phyloP scores from a whole-genome alignment of 2,329 filamentous ascomycete species.

The Neonectria neomacrospora region DNA sequence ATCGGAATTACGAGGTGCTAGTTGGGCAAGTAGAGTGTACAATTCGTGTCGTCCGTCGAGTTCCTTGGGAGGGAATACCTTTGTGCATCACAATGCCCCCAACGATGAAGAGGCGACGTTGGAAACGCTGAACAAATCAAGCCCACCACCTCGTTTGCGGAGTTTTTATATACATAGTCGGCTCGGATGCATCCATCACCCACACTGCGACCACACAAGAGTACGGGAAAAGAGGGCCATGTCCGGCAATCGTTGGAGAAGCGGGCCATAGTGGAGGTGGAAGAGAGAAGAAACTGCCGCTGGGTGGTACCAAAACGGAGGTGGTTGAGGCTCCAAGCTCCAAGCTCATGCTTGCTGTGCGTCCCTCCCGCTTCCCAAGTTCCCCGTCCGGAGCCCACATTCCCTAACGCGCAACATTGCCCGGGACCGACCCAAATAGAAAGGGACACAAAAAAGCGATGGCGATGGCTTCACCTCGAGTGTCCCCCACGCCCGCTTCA shows the following conservation, averaged over 20 bases:
- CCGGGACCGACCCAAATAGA: background rate
- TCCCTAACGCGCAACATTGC: constrained; percentile 26
- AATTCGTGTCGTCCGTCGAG: constrained; percentile 3
- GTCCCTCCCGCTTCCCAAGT: constrained; percentile 40
- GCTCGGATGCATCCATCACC: constrained; percentile 19
- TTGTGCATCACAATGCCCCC: constrained; percentile 1
- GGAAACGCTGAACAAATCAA: constrained; percentile 3
- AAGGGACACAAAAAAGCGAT: constrained; percentile 24
- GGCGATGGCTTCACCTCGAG: constrained; percentile 40
- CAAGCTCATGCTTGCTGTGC: too few species aligned
- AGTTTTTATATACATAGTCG: constrained; percentile 19
- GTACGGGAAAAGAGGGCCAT: constrained; percentile 37
- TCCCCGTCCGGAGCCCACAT: constrained; percentile 40
- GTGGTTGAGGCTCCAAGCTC: constrained; percentile 41
- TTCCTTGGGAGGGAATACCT: constrained; percentile 11
- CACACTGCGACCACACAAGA: constrained; percentile 32
- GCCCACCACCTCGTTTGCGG: constrained; percentile 15
- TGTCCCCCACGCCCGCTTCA: constrained; percentile 10
- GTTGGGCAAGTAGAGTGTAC: constrained; percentile 14
- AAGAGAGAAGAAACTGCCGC: constrained; percentile 43
- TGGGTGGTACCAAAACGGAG: constrained; percentile 40
- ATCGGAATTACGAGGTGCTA: constrained; percentile 28
- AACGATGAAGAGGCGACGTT: constrained; percentile 8
- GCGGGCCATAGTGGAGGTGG: constrained; percentile 43
- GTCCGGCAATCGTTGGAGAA: constrained; percentile 48